Conservation (phyloP, 2,329 filamentous ascomycete genomes). For the Dothidotthia symphoricarpi region DNA sequence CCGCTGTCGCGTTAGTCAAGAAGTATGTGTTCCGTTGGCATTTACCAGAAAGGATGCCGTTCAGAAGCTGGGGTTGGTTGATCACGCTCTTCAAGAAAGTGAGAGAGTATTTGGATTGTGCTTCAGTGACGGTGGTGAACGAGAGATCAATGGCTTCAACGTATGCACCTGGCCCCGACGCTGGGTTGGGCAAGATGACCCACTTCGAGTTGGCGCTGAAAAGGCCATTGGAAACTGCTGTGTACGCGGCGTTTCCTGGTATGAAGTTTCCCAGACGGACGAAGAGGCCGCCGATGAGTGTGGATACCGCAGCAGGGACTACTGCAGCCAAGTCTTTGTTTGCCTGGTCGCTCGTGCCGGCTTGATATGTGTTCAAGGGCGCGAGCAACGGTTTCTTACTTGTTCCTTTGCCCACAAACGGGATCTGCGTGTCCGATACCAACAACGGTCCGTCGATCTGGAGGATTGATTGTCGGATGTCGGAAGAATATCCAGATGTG, state of each 20-base stretch:
- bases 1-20: slow-evolving; percentile 9
- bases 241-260: slow-evolving; percentile 3
- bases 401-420: no score
- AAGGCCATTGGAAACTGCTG: slow-evolving; percentile 4
- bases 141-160: slow-evolving; percentile 9
- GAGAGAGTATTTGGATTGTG: slow-evolving; percentile 3
- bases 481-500: no score
- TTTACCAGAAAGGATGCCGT: slow-evolving; percentile 1
- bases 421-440: no score
- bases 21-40: slow-evolving; percentile 12
- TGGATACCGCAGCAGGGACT: slow-evolving; percentile 2
- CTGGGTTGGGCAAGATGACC: slow-evolving; percentile 6
- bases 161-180: slow-evolving; percentile 8
- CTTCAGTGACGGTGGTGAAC: slow-evolving; percentile 6
- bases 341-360: no score
- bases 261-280: slow-evolving; percentile 8
- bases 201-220: slow-evolving; percentile 8
- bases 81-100: slow-evolving; percentile 4
- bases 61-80: slow-evolving; percentile 9
- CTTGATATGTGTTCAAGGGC: slow-evolving; percentile 4
- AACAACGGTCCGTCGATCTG: no score
- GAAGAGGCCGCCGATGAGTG: slow-evolving; percentile 5
- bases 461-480: no score
- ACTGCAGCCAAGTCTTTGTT: slow-evolving; percentile 1
- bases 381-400: no score